Conservation (phyloP, 192 early-diverging fungal genomes). For the Entomortierella lignicola region DNA sequence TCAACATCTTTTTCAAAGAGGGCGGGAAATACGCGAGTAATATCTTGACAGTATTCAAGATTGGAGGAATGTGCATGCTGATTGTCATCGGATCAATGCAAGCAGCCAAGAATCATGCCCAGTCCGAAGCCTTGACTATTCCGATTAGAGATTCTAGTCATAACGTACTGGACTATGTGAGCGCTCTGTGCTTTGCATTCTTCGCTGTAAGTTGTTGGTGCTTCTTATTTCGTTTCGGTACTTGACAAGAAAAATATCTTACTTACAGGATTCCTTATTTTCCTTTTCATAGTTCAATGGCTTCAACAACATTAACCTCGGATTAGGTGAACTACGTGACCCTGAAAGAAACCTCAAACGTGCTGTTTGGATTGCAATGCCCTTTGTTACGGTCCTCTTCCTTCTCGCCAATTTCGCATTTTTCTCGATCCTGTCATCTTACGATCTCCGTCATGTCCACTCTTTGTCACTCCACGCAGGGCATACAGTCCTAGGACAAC, state of each 20-base stretch:
- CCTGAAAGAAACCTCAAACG: conserved; percentile 47
- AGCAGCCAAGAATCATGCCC: conserved; percentile 44
- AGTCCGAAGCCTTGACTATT: conserved; percentile 35
- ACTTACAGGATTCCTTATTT: background rate
- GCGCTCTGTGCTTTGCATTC: conserved; percentile 49
- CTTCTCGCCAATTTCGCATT: conserved; percentile 55
- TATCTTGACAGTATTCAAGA: conserved; percentile 44
- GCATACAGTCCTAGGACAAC: conserved; percentile 38
- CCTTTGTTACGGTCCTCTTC: conserved; percentile 49
- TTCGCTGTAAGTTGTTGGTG: conserved; percentile 33
- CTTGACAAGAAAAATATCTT: background rate
- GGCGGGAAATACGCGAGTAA: conserved; percentile 57
- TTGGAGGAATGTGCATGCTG: conserved; percentile 44
- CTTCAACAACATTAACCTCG: conserved; percentile 59
- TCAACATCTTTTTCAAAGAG: conserved; percentile 58
- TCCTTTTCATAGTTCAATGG: conserved; percentile 46
- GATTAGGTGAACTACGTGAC: conserved; percentile 48
- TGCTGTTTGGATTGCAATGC: conserved; percentile 47
- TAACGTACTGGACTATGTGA: conserved; percentile 48
- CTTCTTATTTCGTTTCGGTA: background rate
- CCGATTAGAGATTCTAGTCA: conserved; percentile 42
- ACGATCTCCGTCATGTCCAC: conserved; percentile 51
- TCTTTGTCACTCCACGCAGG: conserved; percentile 46
- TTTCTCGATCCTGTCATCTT: conserved; percentile 51
- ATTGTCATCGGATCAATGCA: conserved; percentile 46